Base-by-base conservation (phyloP, 768 basidiomycete genomes). In the Phlebiopsis flavidoalba region DNA sequence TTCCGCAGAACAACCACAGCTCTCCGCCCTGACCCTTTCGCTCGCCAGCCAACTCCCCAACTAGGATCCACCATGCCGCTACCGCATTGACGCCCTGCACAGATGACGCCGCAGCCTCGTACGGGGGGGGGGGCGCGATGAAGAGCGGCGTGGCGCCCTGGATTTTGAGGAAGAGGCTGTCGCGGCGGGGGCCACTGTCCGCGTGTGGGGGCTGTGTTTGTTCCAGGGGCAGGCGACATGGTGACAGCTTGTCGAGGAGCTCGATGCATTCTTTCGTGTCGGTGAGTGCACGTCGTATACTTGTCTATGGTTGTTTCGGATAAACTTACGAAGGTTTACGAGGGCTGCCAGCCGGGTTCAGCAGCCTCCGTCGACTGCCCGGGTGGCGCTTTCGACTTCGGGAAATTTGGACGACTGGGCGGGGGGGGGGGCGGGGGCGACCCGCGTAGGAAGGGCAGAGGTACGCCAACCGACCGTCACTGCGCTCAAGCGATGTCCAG, bases 141-240 rank as follows among this genome's bases (percentile, higher is more conserved):
- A 85, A 80, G 1, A 79, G 74, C 0, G 76, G 74, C 1, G 85
- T 81, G 8, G 86, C 80, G 11, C 90, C 90, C 66, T 93, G 90
- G 71, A 96, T 85, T 71, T 94, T 93, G 81, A 96, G 89, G 76
- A 93, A 92, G 11, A 96, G 78, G 21, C 82, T 84, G 69, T 93
- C 90, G 26, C 75, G 76, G 81, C 83, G 0, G 82, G 81, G 73
- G 85, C 91, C 61, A 79, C 79, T 45, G 76, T n/a, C 79, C 70
- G 31, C 47, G 26, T 60, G 50, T 36, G 17, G 33, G 37, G 53
- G 65, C 83, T 83, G 59, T 75, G 81, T 48, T 75, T 74, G 71
- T 88, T 87, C 43, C n/a, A n/a, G n/a, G 80, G 79, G 5, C 87
- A 81, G 36, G 76, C 72, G 82, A 92, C n/a, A n/a, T 88, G 71